phyloP scores from a whole-genome alignment of 177 flowering plant species.

The Vitis hybrid region DNA sequence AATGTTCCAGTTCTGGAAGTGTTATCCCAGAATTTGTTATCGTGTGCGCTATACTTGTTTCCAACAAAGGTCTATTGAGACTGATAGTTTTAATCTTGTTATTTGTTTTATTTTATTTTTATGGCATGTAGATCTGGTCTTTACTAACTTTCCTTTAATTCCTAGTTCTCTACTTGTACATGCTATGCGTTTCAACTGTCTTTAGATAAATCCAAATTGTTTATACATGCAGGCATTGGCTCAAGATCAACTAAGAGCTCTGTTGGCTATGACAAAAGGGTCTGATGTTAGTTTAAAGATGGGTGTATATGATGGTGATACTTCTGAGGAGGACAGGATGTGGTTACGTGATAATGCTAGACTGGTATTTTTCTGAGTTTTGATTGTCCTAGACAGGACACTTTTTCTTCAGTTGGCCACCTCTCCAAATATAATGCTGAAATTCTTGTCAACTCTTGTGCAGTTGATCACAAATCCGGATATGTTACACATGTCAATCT shows the following conservation, averaged over 20 bases:
- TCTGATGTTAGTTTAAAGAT: slow-evolving; percentile 43
- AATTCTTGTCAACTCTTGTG: slow-evolving; percentile 14
- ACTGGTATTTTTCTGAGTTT: slow-evolving; percentile 56
- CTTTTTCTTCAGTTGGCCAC: slow-evolving; percentile 1
- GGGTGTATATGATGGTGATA: slow-evolving; percentile 96
- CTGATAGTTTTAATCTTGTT: background rate
- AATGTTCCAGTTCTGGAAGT: slow-evolving; percentile 88
- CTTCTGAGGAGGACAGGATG: slow-evolving; percentile 59
- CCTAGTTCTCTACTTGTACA: background rate
- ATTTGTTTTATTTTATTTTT: background rate
- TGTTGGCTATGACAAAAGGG: slow-evolving; percentile 49
- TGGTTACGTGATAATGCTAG: slow-evolving; percentile 80
- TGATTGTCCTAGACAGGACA: slow-evolving; percentile 2
- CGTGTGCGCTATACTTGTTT: slow-evolving; percentile 86
- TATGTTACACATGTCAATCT: slow-evolving; percentile 88
- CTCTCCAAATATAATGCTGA: slow-evolving; percentile 11
- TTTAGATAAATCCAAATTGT: background rate
- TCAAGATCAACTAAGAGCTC: slow-evolving; percentile 86
- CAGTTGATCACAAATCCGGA: slow-evolving; percentile 99
- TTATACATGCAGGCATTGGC: slow-evolving; percentile 73
- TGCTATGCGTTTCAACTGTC: background rate
- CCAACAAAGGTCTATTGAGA: slow-evolving; percentile 77
- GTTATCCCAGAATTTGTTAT: slow-evolving; percentile 47
- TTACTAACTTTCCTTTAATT: background rate
- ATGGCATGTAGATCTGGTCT: background rate